phyloP scores from a whole-genome alignment of 495 filamentous ascomycete genomes.

The Tuber magnatum region DNA sequence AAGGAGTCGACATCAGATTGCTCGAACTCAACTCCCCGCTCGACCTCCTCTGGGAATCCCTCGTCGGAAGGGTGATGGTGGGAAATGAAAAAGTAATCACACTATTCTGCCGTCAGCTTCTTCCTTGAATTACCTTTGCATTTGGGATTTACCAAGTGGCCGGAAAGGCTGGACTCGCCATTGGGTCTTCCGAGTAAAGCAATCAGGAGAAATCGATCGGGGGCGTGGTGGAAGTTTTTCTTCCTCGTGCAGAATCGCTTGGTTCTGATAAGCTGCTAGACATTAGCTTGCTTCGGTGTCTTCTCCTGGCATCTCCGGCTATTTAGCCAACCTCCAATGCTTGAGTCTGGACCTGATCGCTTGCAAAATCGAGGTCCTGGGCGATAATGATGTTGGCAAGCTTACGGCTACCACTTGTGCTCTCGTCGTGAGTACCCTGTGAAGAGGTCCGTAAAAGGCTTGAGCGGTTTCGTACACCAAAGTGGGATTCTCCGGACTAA shows the following conservation, averaged over 20 bases:
- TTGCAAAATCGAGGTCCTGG: slow-evolving; percentile 65
- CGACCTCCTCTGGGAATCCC: slow-evolving; percentile 64
- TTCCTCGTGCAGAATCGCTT: slow-evolving; percentile 67
- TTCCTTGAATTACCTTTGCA: slow-evolving; percentile 33
- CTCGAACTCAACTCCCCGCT: slow-evolving; percentile 43
- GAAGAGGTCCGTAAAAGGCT: slow-evolving; percentile 29
- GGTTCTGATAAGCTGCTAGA: slow-evolving; percentile 63
- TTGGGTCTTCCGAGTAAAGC: slow-evolving; percentile 54
- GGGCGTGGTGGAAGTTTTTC: slow-evolving; percentile 58
- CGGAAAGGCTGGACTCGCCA: slow-evolving; percentile 37
- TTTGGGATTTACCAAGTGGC: slow-evolving; percentile 46
- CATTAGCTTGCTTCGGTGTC: slow-evolving; percentile 10
- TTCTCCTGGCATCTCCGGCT: neutral
- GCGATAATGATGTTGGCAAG: slow-evolving; percentile 71
- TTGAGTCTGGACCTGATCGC: slow-evolving; percentile 72
- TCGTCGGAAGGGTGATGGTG: slow-evolving; percentile 72
- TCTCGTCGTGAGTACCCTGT: slow-evolving; percentile 27
- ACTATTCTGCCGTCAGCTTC: slow-evolving; percentile 52
- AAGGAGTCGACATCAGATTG: slow-evolving; percentile 40
- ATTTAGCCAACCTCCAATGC: slow-evolving; percentile 57
- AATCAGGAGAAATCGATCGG: slow-evolving; percentile 73
- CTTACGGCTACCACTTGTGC: slow-evolving; percentile 16
- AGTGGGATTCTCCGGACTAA: slow-evolving; percentile 29
- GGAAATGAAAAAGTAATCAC: slow-evolving; percentile 80
- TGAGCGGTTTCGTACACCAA: slow-evolving; percentile 26